Evolutionary conservation across 140 eudicot species (phyloP).

Genomic region (Bidens hawaiensis): DNA sequence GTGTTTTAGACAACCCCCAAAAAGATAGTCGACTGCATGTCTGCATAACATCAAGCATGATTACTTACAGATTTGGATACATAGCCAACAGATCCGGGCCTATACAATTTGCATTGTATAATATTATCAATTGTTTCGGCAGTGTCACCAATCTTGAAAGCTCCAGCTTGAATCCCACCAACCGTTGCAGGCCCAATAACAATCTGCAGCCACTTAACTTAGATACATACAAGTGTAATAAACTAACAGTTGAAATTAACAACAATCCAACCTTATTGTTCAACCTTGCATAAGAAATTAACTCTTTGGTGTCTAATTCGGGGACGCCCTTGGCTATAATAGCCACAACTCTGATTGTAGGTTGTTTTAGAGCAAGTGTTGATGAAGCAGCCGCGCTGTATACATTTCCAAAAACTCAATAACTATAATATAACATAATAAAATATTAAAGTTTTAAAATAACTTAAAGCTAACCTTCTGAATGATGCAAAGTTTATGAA

Average conservation of each 20-base stretch:
- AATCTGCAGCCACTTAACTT: slow-evolving; percentile 49
- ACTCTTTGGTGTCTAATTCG: slow-evolving; percentile 85
- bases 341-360: slow-evolving; percentile 95
- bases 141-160: slow-evolving; percentile 97
- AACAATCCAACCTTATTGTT: slow-evolving; percentile 92
- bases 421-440: neutral
- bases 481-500: slow-evolving; percentile 95
- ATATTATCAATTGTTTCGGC: slow-evolving; percentile 97
- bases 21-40: neutral
- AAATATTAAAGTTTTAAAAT: neutral
- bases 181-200: slow-evolving; percentile 99
- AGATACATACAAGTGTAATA: neutral
- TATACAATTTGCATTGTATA: slow-evolving; percentile 91
- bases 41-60: slow-evolving; percentile 7
- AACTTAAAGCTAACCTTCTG: slow-evolving; percentile 60
- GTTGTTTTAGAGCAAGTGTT: slow-evolving; percentile 91
- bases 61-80: slow-evolving; percentile 95
- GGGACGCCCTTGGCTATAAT: slow-evolving; percentile 99
- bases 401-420: slow-evolving; percentile 11
- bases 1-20: neutral
- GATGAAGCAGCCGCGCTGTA: slow-evolving; percentile 99
- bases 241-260: slow-evolving; percentile 2
- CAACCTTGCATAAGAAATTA: slow-evolving; percentile 87
- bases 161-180: slow-evolving; percentile 99
- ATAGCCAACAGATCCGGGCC: slow-evolving; percentile 99